Conservation (phyloP, 495 filamentous ascomycete species). For the Lindgomyces ingoldianus region DNA sequence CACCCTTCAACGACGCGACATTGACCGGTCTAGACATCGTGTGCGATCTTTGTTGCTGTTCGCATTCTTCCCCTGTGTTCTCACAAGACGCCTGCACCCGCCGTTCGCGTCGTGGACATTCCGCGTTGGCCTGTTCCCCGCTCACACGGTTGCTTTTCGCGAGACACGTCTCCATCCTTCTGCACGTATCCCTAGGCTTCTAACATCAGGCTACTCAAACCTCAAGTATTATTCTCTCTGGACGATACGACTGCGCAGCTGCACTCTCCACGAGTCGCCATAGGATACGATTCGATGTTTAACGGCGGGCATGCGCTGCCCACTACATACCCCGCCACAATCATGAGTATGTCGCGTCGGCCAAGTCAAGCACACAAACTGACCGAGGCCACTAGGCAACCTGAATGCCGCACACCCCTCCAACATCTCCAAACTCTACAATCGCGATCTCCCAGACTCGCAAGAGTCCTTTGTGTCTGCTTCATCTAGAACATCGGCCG, state of each 20-base stretch:
- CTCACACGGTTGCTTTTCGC: neutral
- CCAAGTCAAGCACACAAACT: neutral
- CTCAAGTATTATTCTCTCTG: neutral
- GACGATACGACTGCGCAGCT: neutral
- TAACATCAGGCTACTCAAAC: neutral
- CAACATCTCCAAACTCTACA: constrained; percentile 20
- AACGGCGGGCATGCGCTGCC: constrained; percentile 14
- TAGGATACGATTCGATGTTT: constrained; percentile 16
- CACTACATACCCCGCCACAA: constrained; percentile 15
- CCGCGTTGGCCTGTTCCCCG: constrained; percentile 2
- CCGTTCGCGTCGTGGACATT: constrained; percentile 3
- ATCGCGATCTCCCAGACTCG: constrained; percentile 30
- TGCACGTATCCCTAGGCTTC: neutral
- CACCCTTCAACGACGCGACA: constrained; percentile 6
- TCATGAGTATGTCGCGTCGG: constrained; percentile 5
- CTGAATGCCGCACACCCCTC: constrained; percentile 10
- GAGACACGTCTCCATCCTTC: constrained; percentile 12
- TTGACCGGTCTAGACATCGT: constrained; percentile 1
- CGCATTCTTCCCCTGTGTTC: neutral
- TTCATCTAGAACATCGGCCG: constrained; percentile 17
- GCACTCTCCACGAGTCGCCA: neutral
- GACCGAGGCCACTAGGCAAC: constrained; percentile 4
- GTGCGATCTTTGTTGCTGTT: neutral
- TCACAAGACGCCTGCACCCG: neutral
- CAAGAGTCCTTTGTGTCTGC: constrained; percentile 36